Conservation (phyloP, 2,329 filamentous ascomycete genomes). For the Salinomyces thailandicus region DNA sequence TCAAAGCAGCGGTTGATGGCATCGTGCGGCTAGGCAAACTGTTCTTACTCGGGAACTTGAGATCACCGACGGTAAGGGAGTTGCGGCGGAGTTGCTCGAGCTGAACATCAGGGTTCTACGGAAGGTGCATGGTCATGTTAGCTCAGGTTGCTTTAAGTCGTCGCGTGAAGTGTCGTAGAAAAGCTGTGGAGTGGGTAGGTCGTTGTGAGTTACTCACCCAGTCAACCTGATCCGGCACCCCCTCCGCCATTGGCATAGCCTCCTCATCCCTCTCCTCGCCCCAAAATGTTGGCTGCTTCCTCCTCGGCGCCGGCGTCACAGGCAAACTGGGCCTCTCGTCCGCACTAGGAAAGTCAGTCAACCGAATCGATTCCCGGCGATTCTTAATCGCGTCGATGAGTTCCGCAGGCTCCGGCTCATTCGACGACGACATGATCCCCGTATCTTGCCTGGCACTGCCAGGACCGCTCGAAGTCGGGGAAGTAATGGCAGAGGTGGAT, state of each 20-base stretch:
- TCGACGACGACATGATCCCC: constrained; percentile 14
- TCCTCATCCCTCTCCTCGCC: constrained; percentile 46
- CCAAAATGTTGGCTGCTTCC: constrained; percentile 55
- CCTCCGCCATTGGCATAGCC: constrained; percentile 63
- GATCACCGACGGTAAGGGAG: constrained; percentile 27
- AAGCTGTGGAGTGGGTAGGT: no score
- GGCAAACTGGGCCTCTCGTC: constrained; percentile 77
- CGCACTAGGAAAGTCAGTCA: constrained; percentile 82
- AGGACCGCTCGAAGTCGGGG: neutral
- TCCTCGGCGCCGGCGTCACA: constrained; percentile 76
- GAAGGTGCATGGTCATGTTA: no score
- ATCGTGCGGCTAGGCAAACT: constrained; percentile 21
- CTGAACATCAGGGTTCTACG: constrained; percentile 37
- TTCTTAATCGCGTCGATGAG: constrained; percentile 21
- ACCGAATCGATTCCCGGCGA: constrained; percentile 44
- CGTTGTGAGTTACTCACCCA: constrained; percentile 72
- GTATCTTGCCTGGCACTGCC: neutral
- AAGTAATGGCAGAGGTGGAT: neutral
- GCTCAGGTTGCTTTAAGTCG: no score
- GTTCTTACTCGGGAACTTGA: constrained; percentile 19
- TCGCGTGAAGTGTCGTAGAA: no score
- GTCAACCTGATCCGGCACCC: constrained; percentile 76
- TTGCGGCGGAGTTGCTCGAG: constrained; percentile 38
- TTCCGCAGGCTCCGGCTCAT: constrained; percentile 16
- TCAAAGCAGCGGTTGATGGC: constrained; percentile 19